Evolutionary conservation across 2,329 filamentous ascomycete species (phyloP).

Genomic region (Hortaea sp.): DNA sequence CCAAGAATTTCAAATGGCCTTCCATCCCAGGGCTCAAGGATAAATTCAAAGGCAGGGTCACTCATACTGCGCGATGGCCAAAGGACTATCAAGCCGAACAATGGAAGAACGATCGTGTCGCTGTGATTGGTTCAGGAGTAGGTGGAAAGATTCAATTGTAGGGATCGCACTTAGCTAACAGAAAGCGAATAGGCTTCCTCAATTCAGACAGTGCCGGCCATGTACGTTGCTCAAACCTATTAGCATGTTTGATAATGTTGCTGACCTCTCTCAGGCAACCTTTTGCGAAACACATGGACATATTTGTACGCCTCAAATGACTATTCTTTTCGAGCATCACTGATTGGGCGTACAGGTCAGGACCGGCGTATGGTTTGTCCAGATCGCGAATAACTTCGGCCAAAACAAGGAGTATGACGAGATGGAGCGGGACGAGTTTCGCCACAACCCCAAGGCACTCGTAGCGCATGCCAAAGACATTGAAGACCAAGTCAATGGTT

Average conservation of each 20-base stretch:
- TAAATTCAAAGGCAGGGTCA: constrained; percentile 34
- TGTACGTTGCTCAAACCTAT: constrained; percentile 14
- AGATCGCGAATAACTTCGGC: constrained; percentile 38
- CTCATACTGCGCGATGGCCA: constrained; percentile 39
- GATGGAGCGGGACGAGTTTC: constrained; percentile 33
- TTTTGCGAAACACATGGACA: constrained; percentile 34
- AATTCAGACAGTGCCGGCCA: constrained; percentile 38
- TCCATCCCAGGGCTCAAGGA: constrained; percentile 32
- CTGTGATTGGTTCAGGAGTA: constrained; percentile 36
- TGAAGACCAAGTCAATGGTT: constrained; percentile 35
- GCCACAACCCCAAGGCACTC: constrained; percentile 31
- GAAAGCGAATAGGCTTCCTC: constrained; percentile 17
- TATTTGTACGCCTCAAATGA: constrained; percentile 27
- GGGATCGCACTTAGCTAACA: too few relatives aligned
- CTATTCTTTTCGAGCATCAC: neutral
- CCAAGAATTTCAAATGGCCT: constrained; percentile 28
- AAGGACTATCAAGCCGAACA: constrained; percentile 35
- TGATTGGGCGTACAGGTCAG: constrained; percentile 18
- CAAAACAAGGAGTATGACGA: constrained; percentile 36
- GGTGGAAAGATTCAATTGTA: neutral
- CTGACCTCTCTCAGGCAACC: constrained; percentile 22
- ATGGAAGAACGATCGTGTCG: constrained; percentile 34
- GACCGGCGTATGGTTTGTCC: constrained; percentile 36
- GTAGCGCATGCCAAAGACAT: constrained; percentile 37
- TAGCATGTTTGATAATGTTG: too few relatives aligned